Percentiles rank a stretch among this genome's conserved stretches.
These are phyloP conservation scores for Ophiostoma tasmaniense DNA, from an alignment of 2,329 filamentous ascomycete species.

Conservation along the genomic window DNA sequence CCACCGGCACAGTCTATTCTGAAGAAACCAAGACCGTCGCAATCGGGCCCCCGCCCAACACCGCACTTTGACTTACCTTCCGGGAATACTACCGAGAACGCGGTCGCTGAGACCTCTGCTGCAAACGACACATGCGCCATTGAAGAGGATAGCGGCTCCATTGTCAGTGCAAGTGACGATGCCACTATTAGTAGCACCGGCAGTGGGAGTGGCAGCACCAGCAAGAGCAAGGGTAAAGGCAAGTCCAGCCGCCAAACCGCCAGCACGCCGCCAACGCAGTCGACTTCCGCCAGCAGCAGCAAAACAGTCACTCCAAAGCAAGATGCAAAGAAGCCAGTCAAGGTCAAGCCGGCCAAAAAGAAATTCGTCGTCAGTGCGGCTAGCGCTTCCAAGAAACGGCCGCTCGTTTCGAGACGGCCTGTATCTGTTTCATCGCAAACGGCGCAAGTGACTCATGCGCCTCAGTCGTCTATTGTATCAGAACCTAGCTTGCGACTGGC, in stretches of 20 bases:
- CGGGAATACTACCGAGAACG: constrained; percentile 30
- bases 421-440: constrained; percentile 29
- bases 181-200: background rate
- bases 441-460: constrained; percentile 47
- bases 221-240: constrained; percentile 9
- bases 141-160: background rate
- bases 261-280: background rate
- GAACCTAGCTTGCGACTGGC: constrained; percentile 24
- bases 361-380: constrained; percentile 38
- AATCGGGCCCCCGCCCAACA: constrained; percentile 46
- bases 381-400: constrained; percentile 35
- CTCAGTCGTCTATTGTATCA: constrained; percentile 36
- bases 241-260: background rate
- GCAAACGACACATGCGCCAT: constrained; percentile 28
- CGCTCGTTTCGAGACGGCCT: constrained; percentile 37
- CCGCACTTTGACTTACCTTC: constrained; percentile 52
- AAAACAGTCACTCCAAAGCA: constrained; percentile 8
- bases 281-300: constrained; percentile 8
- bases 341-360: constrained; percentile 22
- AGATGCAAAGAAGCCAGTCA: background rate
- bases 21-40: constrained; percentile 42
- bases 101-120: background rate
- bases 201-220: background rate
- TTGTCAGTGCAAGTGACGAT: background rate
- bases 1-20: constrained; percentile 49